Percentiles rank a stretch among this genome's conserved stretches.
phyloP scores from a whole-genome alignment of 768 basidiomycete species.

The Thelephora aurantiotincta region DNA sequence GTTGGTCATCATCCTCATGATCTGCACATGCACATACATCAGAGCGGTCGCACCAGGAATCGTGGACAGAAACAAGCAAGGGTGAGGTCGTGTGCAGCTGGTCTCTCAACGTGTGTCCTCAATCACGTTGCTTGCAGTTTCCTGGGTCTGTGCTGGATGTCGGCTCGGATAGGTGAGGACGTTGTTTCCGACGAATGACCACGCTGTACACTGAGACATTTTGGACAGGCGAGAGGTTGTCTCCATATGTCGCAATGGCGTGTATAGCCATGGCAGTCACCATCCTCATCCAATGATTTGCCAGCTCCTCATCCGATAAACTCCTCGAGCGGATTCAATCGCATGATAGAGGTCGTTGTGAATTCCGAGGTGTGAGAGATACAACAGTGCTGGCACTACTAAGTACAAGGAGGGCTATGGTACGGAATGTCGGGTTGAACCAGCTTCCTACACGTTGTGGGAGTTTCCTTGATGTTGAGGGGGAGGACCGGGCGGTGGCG shows the following conservation, averaged over 20 bases:
- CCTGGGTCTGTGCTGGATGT: conserved; percentile 88
- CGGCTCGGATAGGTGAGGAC: conserved; percentile 77
- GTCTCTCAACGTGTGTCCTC: background rate
- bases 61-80: conserved; percentile 88
- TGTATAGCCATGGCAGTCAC: conserved; percentile 87
- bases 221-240: conserved; percentile 74
- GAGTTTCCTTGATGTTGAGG: too few relatives aligned
- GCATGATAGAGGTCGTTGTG: too few relatives aligned
- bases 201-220: background rate
- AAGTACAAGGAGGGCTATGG: too few relatives aligned
- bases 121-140: conserved; percentile 36
- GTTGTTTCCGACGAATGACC: background rate
- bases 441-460: too few relatives aligned
- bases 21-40: conserved; percentile 96
- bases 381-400: too few relatives aligned
- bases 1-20: conserved; percentile 82
- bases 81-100: conserved; percentile 33
- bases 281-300: conserved; percentile 31
- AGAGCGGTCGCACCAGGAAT: conserved; percentile 81
- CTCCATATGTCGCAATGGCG: conserved; percentile 89
- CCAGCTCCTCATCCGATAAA: background rate
- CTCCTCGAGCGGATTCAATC: too few relatives aligned
- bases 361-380: too few relatives aligned
- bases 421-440: too few relatives aligned
- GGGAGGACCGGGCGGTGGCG: too few relatives aligned